A percentile compares a stretch with the other conserved stretches of the same genome.
These are phyloP conservation scores for Vitis hybrid DNA, from an alignment of 177 flowering plant species.

Conservation along the genomic window DNA sequence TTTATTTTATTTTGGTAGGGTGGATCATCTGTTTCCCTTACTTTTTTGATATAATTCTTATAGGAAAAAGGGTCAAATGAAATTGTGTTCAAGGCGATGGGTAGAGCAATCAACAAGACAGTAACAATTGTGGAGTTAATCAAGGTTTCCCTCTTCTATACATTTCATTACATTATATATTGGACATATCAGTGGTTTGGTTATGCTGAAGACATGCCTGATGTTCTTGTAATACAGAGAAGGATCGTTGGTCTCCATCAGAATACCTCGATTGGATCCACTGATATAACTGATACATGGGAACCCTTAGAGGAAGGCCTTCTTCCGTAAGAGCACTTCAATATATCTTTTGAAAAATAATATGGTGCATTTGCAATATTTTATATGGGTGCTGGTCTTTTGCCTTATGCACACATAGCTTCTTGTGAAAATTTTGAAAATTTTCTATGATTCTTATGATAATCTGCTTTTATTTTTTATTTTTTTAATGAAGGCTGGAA, in stretches of 20 bases:
- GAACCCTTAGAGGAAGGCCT: constrained; percentile 81
- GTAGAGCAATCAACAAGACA: constrained; percentile 89
- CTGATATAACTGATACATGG: constrained; percentile 72
- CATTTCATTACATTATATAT: background rate
- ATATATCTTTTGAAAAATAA: background rate
- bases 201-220: background rate
- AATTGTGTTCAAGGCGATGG: constrained; percentile 90
- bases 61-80: constrained; percentile 77
- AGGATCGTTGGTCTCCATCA: constrained; percentile 77
- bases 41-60: constrained; percentile 3
- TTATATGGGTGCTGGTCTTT: background rate
- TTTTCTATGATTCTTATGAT: background rate
- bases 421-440: background rate
- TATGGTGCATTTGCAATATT: background rate
- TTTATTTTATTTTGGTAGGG: background rate
- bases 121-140: constrained; percentile 81
- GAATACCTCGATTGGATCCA: constrained; percentile 58
- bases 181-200: background rate
- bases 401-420: background rate
- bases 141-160: constrained; percentile 42
- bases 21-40: background rate
- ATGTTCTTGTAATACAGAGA: constrained; percentile 38
- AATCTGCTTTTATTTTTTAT: background rate
- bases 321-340: constrained; percentile 47
- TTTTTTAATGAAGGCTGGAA: constrained; percentile 34